Conservation (phyloP, 2,329 filamentous ascomycete species). For the Claviceps paspali region DNA sequence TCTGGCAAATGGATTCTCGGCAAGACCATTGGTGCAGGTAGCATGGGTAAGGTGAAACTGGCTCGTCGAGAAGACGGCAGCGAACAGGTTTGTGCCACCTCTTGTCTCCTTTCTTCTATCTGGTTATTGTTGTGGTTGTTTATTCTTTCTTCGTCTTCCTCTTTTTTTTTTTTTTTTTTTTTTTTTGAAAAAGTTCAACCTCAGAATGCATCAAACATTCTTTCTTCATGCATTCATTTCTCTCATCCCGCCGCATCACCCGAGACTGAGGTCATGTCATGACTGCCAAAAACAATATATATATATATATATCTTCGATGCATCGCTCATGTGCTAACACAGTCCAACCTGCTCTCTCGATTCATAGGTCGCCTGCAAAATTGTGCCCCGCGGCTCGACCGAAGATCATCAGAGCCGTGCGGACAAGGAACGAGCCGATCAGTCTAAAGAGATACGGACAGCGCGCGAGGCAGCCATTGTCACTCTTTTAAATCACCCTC, state of each 20-base stretch:
- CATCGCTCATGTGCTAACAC: background rate
- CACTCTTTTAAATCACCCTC: constrained; percentile 82
- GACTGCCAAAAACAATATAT: no score
- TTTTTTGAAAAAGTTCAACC: background rate
- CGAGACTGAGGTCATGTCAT: no score
- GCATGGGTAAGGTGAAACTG: constrained; percentile 98
- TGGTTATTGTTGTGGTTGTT: no score
- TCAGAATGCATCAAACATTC: background rate
- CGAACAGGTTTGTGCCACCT: constrained; percentile 55
- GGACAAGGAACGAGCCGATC: constrained; percentile 79
- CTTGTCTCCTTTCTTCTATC: no score
- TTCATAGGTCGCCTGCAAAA: constrained; percentile 86
- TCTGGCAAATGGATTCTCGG: constrained; percentile 90
- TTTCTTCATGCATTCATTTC: background rate
- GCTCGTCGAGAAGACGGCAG: constrained; percentile 79
- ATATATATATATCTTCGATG: no score
- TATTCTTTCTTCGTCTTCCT: background rate
- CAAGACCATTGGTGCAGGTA: constrained; percentile 93
- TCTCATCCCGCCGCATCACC: no score
- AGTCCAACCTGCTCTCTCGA: background rate
- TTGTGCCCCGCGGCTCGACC: constrained; percentile 78
- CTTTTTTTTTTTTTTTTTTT: background rate
- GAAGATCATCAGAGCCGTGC: constrained; percentile 61
- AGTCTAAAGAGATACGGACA: constrained; percentile 91
- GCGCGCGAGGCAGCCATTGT: constrained; percentile 94